phyloP scores from a whole-genome alignment of 805 yeast genomes.

The Lachancea fermentati region DNA sequence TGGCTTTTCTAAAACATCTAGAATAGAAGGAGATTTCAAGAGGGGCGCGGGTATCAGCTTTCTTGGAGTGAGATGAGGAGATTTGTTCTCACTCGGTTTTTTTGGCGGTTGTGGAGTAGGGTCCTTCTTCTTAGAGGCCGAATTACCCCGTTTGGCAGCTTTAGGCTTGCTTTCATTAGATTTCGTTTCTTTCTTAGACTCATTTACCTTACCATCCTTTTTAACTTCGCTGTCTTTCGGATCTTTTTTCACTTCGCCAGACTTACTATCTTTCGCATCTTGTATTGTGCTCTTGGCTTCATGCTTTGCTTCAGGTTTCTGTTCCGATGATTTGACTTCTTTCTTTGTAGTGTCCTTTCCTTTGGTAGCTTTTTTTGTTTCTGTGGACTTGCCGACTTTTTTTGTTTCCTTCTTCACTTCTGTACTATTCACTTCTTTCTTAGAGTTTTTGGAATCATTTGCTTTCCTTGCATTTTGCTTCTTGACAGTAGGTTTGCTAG shows the following conservation, averaged over 20 bases:
- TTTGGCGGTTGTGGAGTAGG: conserved; percentile 7
- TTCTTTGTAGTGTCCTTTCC: conserved; percentile 3
- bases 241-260: neutral
- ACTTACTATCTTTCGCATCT: neutral
- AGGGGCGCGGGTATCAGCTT: conserved; percentile 21
- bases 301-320: neutral
- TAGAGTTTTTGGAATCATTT: neutral
- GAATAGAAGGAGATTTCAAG: conserved; percentile 20
- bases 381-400: neutral
- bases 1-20: conserved; percentile 17
- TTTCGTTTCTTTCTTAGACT: conserved; percentile 11
- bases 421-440: conserved; percentile 1
- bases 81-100: conserved; percentile 7
- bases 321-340: neutral
- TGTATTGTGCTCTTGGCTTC: neutral
- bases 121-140: conserved; percentile 7
- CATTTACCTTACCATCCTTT: conserved; percentile 4
- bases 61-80: conserved; percentile 15
- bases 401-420: conserved; percentile 10
- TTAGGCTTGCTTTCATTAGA: conserved; percentile 8
- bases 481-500: conserved; percentile 1
- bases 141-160: neutral
- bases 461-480: neutral
- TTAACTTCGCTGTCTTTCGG: conserved; percentile 2
- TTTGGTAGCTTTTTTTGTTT: conserved; percentile 3